Conservation (phyloP, 306 rosid genomes). For the Quercus suber region DNA sequence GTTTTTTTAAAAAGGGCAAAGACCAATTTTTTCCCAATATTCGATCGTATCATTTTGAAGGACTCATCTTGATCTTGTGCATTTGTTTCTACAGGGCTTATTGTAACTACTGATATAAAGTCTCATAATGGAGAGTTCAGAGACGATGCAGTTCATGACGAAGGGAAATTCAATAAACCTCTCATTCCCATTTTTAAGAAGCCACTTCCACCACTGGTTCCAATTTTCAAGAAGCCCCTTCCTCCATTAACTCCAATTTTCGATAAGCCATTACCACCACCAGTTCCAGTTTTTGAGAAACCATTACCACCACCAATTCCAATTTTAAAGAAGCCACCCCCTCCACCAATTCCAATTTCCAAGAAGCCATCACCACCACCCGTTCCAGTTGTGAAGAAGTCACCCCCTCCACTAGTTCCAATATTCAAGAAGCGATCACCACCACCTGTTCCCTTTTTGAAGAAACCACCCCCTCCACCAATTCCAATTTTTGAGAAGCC, state of each 20-base stretch:
- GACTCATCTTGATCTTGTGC: neutral
- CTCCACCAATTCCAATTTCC: neutral
- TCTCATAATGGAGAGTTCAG: neutral
- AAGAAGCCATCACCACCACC: neutral
- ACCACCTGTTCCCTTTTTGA: neutral
- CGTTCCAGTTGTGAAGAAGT: neutral
- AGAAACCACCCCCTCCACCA: neutral
- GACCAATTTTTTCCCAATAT: too few species aligned
- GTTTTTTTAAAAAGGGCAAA: too few species aligned
- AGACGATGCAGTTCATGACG: neutral
- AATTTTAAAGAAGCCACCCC: neutral
- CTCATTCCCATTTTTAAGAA: neutral
- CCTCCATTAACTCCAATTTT: neutral
- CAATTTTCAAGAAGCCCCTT: conserved; percentile 1
- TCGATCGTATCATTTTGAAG: neutral
- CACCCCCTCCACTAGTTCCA: neutral
- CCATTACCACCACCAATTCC: neutral
- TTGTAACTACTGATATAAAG: neutral
- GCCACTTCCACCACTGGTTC: neutral
- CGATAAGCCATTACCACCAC: conserved; percentile 2
- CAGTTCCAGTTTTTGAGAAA: neutral
- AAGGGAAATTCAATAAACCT: conserved; percentile 11
- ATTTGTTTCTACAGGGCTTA: neutral
- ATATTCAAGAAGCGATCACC: conserved; percentile 7
- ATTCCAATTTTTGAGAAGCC: conserved; percentile 14